Base-by-base conservation (phyloP, 768 basidiomycete species). In the Pluteus cervinus region DNA sequence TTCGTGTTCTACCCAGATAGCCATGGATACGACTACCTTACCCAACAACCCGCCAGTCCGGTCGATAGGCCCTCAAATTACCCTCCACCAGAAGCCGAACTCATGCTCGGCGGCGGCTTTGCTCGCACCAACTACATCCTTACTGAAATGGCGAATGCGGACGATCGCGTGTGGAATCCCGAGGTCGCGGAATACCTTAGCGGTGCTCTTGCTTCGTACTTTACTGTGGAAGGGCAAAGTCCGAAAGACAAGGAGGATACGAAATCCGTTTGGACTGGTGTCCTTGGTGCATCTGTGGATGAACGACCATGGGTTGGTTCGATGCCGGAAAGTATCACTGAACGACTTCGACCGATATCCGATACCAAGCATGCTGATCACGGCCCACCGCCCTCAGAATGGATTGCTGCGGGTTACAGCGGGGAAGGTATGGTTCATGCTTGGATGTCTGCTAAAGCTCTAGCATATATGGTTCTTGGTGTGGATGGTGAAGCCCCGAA, bases 371-470 rank as follows among this genome's bases (percentile, higher is more conserved):
- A 22, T 14, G 34, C 23, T 2, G 24, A 31, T 4, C 22, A 37
- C 15, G 41, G 60, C 7, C 60, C 65, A 2, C 39, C 49, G 15
- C 56, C 78, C 0, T 81, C 81, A 12, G 83, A 86, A 52, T 85
- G 83, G 84, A 67, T 85, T 11, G 63, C 76, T 11, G 81, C 78
- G 9, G 83, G 81, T 4, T 86, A 79, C 50, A 66, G 71, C 0
- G 83, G 83, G 1, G 83, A 86, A 45, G 83, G 83, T 2, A 83
- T 84, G 82, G 73, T 73, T 3, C 73, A 81, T 44, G 80, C 77
- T 0, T 83, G 81, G 79, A 51, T 78, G 53, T 68, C 76, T 39
- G 72, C 75, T 4, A 66, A 68, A 39, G 77, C 75, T 6, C 53
- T 82, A 14, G 81, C 76, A 8, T 46, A 61, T 36, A 81, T 81